phyloP scores from a whole-genome alignment of 176 grass and related monocot genomes.

The Saccharum spontaneum region DNA sequence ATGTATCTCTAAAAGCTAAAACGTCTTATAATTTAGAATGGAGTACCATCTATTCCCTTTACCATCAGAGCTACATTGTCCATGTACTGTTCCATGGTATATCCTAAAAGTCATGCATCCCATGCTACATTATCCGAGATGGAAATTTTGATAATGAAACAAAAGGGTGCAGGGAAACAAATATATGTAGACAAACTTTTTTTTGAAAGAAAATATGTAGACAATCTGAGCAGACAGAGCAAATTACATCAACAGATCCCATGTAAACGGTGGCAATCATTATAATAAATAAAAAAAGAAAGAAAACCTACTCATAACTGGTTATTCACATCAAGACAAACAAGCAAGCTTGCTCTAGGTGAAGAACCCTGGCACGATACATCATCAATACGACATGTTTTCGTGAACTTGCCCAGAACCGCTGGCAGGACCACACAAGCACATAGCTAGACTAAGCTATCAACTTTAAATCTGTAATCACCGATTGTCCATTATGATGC shows the following conservation, averaged over 20 bases:
- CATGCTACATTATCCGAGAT: background rate
- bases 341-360: background rate
- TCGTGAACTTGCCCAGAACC: background rate
- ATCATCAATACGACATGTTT: background rate
- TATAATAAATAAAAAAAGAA: background rate
- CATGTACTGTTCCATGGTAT: background rate
- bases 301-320: background rate
- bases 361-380: background rate
- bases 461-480: conserved; percentile 1
- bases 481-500: background rate
- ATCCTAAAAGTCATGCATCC: background rate
- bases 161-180: background rate
- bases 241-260: background rate
- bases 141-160: background rate
- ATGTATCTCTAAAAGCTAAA: background rate
- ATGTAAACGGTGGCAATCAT: background rate
- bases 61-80: background rate
- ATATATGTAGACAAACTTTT: background rate
- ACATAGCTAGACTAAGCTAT: background rate
- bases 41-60: background rate
- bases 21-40: background rate
- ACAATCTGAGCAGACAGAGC: background rate
- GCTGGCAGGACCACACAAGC: background rate
- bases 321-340: background rate
- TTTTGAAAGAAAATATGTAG: background rate